phyloP scores from a whole-genome alignment of 163 green algal genomes.

The Scenedesmus sp. region DNA sequence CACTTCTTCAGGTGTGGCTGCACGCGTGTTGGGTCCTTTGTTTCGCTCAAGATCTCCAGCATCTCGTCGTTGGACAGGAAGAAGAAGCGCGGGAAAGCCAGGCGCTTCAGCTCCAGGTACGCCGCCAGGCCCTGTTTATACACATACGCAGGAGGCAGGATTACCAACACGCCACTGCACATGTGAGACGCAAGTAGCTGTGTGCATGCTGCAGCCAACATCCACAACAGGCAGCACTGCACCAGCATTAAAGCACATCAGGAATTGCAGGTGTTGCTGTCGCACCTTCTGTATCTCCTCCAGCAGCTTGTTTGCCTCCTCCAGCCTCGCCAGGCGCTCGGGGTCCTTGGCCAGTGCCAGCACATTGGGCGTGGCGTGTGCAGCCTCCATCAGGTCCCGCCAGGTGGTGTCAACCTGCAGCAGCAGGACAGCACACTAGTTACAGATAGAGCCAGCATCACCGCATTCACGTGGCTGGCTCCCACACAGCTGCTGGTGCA shows the following conservation, averaged over 20 bases:
- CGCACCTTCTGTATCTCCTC: slow-evolving; percentile 87
- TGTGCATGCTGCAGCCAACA: no score
- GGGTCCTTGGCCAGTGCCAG: slow-evolving; percentile 57
- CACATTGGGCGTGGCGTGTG: slow-evolving; percentile 27
- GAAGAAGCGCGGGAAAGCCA: slow-evolving; percentile 84
- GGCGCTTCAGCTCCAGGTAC: slow-evolving; percentile 89
- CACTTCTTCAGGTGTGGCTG: slow-evolving; percentile 92
- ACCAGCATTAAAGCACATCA: background rate
- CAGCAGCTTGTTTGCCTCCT: slow-evolving; percentile 87
- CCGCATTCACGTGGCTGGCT: no score
- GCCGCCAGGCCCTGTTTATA: slow-evolving; percentile 73
- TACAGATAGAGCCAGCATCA: background rate
- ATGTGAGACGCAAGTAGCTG: background rate
- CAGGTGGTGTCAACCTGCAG: slow-evolving; percentile 49
- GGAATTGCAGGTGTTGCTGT: background rate
- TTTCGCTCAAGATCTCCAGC: slow-evolving; percentile 89
- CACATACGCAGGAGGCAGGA: background rate
- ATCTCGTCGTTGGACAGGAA: slow-evolving; percentile 87
- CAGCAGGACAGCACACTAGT: background rate
- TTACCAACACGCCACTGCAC: background rate
- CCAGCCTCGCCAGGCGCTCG: slow-evolving; percentile 86
- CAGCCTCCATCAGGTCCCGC: slow-evolving; percentile 53
- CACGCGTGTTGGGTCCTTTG: slow-evolving; percentile 84
- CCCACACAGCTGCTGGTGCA: background rate
- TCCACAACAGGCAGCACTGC: background rate